A percentile compares a stretch with the other conserved stretches of the same genome.
Evolutionary conservation across 768 basidiomycete genomes (phyloP).

Genomic region (Podaxis pistillaris): DNA sequence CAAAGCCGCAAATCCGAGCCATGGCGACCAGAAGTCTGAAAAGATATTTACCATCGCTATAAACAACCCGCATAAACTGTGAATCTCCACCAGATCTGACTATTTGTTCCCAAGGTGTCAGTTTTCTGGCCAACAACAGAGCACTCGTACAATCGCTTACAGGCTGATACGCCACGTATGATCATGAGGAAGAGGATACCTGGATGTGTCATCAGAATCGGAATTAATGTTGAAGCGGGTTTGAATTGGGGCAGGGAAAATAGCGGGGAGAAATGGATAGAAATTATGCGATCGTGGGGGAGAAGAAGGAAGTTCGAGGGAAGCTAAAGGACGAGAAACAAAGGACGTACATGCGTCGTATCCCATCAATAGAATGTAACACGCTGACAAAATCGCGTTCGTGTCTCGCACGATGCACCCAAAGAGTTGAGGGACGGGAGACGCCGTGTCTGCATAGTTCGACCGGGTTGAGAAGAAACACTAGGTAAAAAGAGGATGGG

Average conservation of each 20-base stretch:
- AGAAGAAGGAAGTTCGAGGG: not conserved
- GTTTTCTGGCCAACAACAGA: not conserved
- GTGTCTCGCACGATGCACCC: conserved; percentile 9
- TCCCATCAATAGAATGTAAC: conserved; percentile 9
- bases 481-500: not conserved
- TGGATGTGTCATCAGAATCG: not conserved
- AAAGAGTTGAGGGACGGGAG: conserved; percentile 11
- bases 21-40: not conserved
- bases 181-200: conserved; percentile 10
- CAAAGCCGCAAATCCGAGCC: not conserved
- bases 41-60: conserved; percentile 9
- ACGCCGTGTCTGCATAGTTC: not conserved
- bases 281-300: not conserved
- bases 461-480: not conserved
- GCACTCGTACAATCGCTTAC: not conserved
- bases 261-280: not conserved
- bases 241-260: not conserved
- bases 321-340: not conserved
- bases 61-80: conserved; percentile 12
- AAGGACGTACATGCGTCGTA: conserved; percentile 12
- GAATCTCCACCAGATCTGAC: conserved; percentile 14
- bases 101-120: not conserved
- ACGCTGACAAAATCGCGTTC: not conserved
- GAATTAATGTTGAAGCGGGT: not conserved
- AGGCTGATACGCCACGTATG: conserved; percentile 11